phyloP scores from a whole-genome alignment of 2,329 filamentous ascomycete genomes.

The Fusarium sp. region DNA sequence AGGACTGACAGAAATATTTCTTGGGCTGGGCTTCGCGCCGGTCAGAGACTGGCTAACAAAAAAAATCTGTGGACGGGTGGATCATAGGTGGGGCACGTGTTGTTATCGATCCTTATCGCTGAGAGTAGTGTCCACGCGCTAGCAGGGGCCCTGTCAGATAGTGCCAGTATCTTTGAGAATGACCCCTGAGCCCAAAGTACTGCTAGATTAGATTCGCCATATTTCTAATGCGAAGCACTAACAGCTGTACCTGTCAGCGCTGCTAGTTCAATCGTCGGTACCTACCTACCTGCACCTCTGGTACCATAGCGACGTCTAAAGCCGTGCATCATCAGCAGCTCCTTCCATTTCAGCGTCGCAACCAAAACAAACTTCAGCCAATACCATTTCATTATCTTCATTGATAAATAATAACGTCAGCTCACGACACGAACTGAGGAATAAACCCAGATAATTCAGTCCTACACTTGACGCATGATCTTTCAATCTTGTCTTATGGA shows the following conservation, averaged over 20 bases:
- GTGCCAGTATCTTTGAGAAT: background rate
- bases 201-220: background rate
- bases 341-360: slow-evolving; percentile 6
- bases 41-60: slow-evolving; percentile 33
- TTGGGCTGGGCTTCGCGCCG: slow-evolving; percentile 14
- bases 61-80: slow-evolving; percentile 45
- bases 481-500: background rate
- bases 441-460: background rate
- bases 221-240: background rate
- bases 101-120: slow-evolving; percentile 42
- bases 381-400: background rate
- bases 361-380: slow-evolving; percentile 29
- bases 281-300: background rate
- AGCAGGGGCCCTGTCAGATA: background rate
- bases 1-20: slow-evolving; percentile 26
- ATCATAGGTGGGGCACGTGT: slow-evolving; percentile 33
- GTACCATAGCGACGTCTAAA: slow-evolving; percentile 21
- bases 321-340: slow-evolving; percentile 21
- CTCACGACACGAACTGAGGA: background rate
- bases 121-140: background rate
- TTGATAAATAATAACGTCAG: background rate
- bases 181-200: slow-evolving; percentile 1
- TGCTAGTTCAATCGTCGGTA: slow-evolving; percentile 9
- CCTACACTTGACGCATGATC: background rate
- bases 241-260: background rate